Evolutionary conservation across 2,329 filamentous ascomycete genomes (phyloP).

Genomic region (Talaromyces piceae): DNA sequence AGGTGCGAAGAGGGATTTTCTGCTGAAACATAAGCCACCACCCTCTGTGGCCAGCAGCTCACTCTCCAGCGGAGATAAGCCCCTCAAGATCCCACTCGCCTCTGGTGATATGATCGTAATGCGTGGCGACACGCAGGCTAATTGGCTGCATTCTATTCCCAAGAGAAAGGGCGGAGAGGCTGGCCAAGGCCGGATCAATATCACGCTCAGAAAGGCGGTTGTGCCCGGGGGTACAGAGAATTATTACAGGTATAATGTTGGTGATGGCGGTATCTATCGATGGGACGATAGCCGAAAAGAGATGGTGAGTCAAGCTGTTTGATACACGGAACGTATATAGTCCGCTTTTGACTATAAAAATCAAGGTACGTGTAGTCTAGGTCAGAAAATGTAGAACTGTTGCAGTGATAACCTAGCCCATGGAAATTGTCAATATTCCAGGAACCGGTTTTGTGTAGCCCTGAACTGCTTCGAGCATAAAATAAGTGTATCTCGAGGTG

Average conservation of each 20-base stretch:
- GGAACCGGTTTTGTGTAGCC: too few species aligned
- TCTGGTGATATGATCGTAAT: slow-evolving; percentile 75
- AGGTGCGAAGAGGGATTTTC: slow-evolving; percentile 64
- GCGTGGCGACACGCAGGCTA: slow-evolving; percentile 64
- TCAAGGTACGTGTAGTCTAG: too few species aligned
- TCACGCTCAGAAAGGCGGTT: slow-evolving; percentile 67
- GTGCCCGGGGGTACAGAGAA: slow-evolving; percentile 68
- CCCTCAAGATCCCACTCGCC: slow-evolving; percentile 48
- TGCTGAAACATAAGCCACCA: slow-evolving; percentile 68
- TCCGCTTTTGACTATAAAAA: too few species aligned
- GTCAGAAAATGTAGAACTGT: too few species aligned
- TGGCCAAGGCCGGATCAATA: slow-evolving; percentile 63
- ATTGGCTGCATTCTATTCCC: slow-evolving; percentile 72
- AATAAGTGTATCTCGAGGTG: too few species aligned
- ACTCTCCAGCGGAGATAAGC: slow-evolving; percentile 28
- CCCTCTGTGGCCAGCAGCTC: slow-evolving; percentile 23
- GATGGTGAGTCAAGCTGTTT: background rate
- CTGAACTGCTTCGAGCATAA: too few species aligned
- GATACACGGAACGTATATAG: too few species aligned
- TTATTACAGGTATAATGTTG: slow-evolving; percentile 79
- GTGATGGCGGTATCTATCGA: slow-evolving; percentile 57
- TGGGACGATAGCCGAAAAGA: slow-evolving; percentile 47
- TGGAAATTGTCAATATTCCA: too few species aligned
- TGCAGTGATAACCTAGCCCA: too few species aligned
- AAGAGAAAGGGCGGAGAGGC: slow-evolving; percentile 60